Percentiles rank a stretch among this genome's conserved stretches.
phyloP scores from a whole-genome alignment of 371 early-diverging fungal genomes.

The Mucor plumbeus region DNA sequence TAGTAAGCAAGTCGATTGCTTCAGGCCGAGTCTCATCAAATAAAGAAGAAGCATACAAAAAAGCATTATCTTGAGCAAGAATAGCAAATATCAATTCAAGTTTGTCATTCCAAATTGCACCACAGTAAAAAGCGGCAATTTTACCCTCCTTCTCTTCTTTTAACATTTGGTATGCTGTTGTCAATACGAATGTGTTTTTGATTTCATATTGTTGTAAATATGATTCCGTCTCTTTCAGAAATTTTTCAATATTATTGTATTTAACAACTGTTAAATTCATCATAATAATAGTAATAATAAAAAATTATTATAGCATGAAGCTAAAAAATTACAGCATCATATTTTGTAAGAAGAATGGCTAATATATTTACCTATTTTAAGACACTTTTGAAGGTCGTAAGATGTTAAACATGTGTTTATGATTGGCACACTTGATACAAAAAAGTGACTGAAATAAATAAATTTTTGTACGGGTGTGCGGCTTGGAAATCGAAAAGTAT shows the following conservation, averaged over 20 bases:
- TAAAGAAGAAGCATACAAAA: background rate
- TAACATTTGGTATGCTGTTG: background rate
- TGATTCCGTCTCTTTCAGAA: background rate
- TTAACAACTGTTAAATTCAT: background rate
- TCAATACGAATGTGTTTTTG: conserved; percentile 10
- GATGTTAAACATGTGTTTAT: background rate
- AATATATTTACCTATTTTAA: background rate
- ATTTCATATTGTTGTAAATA: background rate
- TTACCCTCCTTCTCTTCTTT: background rate
- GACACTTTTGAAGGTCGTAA: background rate
- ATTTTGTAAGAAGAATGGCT: background rate
- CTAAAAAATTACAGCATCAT: background rate
- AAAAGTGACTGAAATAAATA: conserved; percentile 7
- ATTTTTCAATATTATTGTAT: background rate
- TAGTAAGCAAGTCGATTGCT: background rate
- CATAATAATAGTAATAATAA: background rate
- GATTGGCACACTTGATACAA: background rate
- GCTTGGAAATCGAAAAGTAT: conserved; percentile 5
- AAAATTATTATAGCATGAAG: too few species aligned
- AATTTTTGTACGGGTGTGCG: conserved; percentile 4
- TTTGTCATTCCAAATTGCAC: background rate
- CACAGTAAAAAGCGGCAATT: background rate
- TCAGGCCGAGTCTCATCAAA: background rate
- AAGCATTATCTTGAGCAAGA: background rate
- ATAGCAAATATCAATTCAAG: conserved; percentile 8